Evolutionary conservation across 805 yeast species (phyloP).

Genomic region (Clavispora fructus): DNA sequence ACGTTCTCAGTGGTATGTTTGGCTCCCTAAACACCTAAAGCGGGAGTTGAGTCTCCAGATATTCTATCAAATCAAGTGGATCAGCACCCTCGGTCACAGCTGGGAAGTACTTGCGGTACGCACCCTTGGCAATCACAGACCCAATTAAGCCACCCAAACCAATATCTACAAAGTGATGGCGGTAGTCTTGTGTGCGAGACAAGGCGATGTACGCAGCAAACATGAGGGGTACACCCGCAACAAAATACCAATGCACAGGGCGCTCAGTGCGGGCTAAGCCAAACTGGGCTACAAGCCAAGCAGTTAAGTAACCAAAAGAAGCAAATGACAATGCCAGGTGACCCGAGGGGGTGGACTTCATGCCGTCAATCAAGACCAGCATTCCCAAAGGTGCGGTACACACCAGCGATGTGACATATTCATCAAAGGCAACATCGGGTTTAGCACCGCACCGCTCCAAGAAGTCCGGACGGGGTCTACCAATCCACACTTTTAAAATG

Average conservation of each 20-base stretch:
- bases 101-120: conserved; percentile 27
- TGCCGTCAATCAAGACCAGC: conserved; percentile 40
- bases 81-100: conserved; percentile 5
- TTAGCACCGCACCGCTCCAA: conserved; percentile 13
- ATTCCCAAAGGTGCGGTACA: conserved; percentile 23
- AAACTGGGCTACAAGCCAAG: conserved; percentile 46
- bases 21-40: background rate
- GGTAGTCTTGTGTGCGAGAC: conserved; percentile 23
- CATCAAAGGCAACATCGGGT: conserved; percentile 8
- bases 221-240: conserved; percentile 15
- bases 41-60: conserved; percentile 9
- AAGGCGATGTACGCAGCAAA: conserved; percentile 23
- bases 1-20: too few species aligned
- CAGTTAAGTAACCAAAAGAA: conserved; percentile 41
- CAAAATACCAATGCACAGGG: conserved; percentile 8
- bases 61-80: conserved; percentile 9
- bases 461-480: conserved; percentile 16
- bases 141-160: conserved; percentile 31
- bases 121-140: conserved; percentile 17
- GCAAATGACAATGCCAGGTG: conserved; percentile 51
- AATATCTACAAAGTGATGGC: conserved; percentile 32
- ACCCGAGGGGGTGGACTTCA: conserved; percentile 55
- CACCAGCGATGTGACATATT: conserved; percentile 17
- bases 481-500: conserved; percentile 32
- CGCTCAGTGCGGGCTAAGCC: conserved; percentile 5